Conservation (phyloP, 192 early-diverging fungal species). For the Coemansia sp. region DNA sequence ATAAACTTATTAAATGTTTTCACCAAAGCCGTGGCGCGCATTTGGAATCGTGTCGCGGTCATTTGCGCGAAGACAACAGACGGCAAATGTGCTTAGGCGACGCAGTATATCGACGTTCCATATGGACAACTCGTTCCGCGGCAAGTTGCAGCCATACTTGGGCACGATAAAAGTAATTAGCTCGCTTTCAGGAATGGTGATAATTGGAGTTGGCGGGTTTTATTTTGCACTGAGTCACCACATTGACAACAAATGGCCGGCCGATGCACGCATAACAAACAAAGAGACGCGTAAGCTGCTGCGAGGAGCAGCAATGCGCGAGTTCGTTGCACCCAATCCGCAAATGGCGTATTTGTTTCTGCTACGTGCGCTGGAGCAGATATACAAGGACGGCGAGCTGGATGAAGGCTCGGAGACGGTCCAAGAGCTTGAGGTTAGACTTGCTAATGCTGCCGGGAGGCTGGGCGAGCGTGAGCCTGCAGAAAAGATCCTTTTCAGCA, state of each 20-base stretch:
- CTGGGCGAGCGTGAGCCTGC: slow-evolving; percentile 38
- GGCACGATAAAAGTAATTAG: slow-evolving; percentile 27
- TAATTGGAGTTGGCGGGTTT: slow-evolving; percentile 21
- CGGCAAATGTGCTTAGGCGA: not conserved
- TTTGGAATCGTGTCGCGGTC: not conserved
- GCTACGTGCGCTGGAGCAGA: slow-evolving; percentile 38
- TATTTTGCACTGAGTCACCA: slow-evolving; percentile 25
- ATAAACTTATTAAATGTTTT: slow-evolving; percentile 12
- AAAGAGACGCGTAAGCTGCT: slow-evolving; percentile 28
- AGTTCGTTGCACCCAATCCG: slow-evolving; percentile 45
- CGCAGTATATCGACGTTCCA: slow-evolving; percentile 40
- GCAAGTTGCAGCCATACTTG: slow-evolving; percentile 39
- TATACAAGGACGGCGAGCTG: slow-evolving; percentile 31
- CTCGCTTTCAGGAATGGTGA: slow-evolving; percentile 18
- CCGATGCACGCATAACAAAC: slow-evolving; percentile 8
- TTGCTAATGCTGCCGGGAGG: slow-evolving; percentile 33
- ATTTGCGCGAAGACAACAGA: not conserved
- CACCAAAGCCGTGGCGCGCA: not conserved
- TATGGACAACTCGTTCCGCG: slow-evolving; percentile 35
- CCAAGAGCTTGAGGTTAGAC: slow-evolving; percentile 38
- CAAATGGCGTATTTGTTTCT: slow-evolving; percentile 45
- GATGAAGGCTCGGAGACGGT: slow-evolving; percentile 25
- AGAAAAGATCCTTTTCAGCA: slow-evolving; percentile 16
- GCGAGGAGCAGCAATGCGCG: slow-evolving; percentile 43
- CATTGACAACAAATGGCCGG: slow-evolving; percentile 27